Evolutionary conservation across 768 basidiomycete genomes (phyloP), one percentile per base, ranked within the genome.

Genomic region (Ephemerocybe angulata): DNA sequence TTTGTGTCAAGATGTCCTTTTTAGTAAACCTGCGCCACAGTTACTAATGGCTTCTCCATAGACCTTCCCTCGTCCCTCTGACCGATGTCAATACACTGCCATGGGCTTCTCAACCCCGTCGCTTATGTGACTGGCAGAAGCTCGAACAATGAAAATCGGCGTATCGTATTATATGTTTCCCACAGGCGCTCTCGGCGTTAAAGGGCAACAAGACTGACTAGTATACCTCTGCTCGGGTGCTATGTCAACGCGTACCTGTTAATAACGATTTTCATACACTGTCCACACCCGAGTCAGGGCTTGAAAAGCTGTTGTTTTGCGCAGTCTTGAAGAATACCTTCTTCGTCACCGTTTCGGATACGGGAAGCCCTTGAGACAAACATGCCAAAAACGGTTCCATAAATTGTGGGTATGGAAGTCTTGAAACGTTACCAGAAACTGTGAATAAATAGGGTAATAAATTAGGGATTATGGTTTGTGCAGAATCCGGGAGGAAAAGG

Each of bases 21-120:
- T 57, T 60, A 33, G 49, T 50, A 24, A 46, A 29, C 24, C n/a
- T 43, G 41, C 28, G 48, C 48, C 48, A 50, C 48, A 42, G 27
- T 35, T 42, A 51, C 35, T n/a, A 10, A 25, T 29, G 10, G 37
- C 38, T 41, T 24, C 46, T 53, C 24, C 50, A 51, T 57, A 78
- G 76, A 37, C 76, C 76, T 22, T 75, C 75, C 55, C 62, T 76
- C 58, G 67, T 76, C 37, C 75, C 76, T 38, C 64, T 75, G 62
- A 63, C 50, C n/a, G 50, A 41, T 22, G 33, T 56, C 40, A 46
- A 56, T 50, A 42, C 12, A n/a, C 13, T 50, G 31, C 17, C 29
- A 33, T 33, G 30, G n/a, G 29, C 48, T 33, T 50, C 48, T 33
- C 24, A 42, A 31, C 25, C 11, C 50, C 55, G 49, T 15, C 50